Evolutionary conservation across 1,284 basidiomycete species (phyloP).

Genomic region (Neonothopanus nambi): DNA sequence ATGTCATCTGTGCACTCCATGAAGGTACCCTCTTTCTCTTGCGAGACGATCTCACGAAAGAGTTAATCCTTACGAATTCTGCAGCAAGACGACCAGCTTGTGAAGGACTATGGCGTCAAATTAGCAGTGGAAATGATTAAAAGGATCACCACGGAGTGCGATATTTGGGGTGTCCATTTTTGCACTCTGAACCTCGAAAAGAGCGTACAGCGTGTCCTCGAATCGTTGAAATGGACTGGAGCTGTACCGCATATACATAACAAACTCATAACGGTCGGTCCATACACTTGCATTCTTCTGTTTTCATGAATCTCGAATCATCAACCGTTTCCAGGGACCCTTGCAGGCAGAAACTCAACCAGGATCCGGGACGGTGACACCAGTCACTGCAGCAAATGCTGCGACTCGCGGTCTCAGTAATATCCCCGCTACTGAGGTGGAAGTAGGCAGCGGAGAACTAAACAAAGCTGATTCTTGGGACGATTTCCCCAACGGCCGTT

Average conservation of each 20-base stretch:
- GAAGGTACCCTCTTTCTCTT: constrained; percentile 47
- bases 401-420: constrained; percentile 51
- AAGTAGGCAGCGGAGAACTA: constrained; percentile 68
- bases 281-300: constrained; percentile 8
- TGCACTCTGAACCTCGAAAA: constrained; percentile 98
- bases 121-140: constrained; percentile 79
- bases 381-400: constrained; percentile 57
- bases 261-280: constrained; percentile 67
- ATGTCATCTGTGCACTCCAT: constrained; percentile 77
- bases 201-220: constrained; percentile 88
- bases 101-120: constrained; percentile 87
- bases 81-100: constrained; percentile 86
- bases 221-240: constrained; percentile 72
- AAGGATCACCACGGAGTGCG: constrained; percentile 54
- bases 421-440: constrained; percentile 44
- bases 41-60: constrained; percentile 20
- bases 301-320: constrained; percentile 9
- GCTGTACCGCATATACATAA: constrained; percentile 45
- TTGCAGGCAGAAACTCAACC: constrained; percentile 25
- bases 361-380: constrained; percentile 49
- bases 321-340: constrained; percentile 22
- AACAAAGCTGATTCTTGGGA: constrained; percentile 88
- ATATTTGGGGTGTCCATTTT: constrained; percentile 86
- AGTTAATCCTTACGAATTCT: constrained; percentile 4
- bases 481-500: constrained; percentile 99